phyloP scores from a whole-genome alignment of 805 yeast genomes.

The Hemisphaericaspora nanyangensis region DNA sequence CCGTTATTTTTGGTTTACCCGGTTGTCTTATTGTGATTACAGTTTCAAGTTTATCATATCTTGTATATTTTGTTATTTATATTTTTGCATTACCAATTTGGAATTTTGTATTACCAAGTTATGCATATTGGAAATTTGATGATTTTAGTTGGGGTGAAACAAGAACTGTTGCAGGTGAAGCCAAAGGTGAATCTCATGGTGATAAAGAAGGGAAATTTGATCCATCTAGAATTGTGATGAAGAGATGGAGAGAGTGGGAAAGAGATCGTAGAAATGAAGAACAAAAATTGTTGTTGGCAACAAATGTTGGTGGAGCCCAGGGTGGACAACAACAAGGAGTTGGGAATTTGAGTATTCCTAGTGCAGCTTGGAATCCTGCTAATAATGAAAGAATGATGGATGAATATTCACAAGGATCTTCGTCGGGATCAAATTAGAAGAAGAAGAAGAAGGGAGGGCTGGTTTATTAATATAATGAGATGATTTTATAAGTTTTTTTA shows the following conservation, averaged over 20 bases:
- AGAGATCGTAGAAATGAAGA: conserved; percentile 49
- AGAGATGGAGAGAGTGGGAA: conserved; percentile 93
- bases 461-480: too few relatives aligned
- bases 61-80: conserved; percentile 78
- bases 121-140: conserved; percentile 93
- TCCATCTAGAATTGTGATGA: conserved; percentile 85
- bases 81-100: conserved; percentile 84
- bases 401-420: conserved; percentile 23
- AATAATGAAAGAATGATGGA: conserved; percentile 20
- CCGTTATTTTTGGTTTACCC: conserved; percentile 78
- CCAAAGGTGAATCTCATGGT: conserved; percentile 57
- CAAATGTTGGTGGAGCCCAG: background rate
- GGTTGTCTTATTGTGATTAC: conserved; percentile 79
- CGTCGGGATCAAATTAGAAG: conserved; percentile 6
- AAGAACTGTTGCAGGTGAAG: conserved; percentile 69
- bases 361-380: conserved; percentile 46
- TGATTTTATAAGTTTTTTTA: too few relatives aligned
- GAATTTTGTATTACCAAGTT: conserved; percentile 84
- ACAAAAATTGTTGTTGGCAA: conserved; percentile 4
- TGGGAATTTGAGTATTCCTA: conserved; percentile 25
- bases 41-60: conserved; percentile 66
- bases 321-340: background rate
- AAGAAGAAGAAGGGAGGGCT: background rate
- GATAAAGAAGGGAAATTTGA: conserved; percentile 81
- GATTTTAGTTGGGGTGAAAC: conserved; percentile 98